Evolutionary conservation across 1,139 yeast genomes (phyloP).

Genomic region (Sporopachydermia cereana): DNA sequence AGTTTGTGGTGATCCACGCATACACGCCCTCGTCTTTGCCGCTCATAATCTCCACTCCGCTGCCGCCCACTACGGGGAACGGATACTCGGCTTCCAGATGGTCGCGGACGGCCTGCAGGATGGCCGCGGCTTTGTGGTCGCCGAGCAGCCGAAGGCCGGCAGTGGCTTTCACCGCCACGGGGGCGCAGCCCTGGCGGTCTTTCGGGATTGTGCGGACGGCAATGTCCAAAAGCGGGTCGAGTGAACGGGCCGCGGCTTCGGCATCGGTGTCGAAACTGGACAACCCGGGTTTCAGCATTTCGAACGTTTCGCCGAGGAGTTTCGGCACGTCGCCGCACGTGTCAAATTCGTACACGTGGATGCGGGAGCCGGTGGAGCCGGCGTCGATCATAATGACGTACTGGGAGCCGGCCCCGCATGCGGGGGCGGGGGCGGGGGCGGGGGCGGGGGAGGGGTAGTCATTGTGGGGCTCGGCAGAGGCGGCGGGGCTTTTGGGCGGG

Average conservation of each 20-base stretch:
- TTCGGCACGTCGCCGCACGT: constrained; percentile 74
- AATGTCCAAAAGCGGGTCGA: constrained; percentile 63
- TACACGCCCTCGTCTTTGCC: constrained; percentile 98
- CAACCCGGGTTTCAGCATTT: constrained; percentile 88
- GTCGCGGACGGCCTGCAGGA: constrained; percentile 60
- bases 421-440: neutral
- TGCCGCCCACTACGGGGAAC: constrained; percentile 76
- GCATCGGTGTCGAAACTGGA: constrained; percentile 77
- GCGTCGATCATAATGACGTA: constrained; percentile 92
- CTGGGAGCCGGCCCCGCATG: constrained; percentile 18
- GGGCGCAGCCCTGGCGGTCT: constrained; percentile 66
- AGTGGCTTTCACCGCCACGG: constrained; percentile 93
- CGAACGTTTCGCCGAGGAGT: constrained; percentile 65
- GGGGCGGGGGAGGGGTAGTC: neutral
- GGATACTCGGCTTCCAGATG: constrained; percentile 76
- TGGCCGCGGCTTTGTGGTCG: constrained; percentile 52
- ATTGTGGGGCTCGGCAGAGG: neutral
- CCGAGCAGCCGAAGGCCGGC: constrained; percentile 93
- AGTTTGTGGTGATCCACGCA: constrained; percentile 97
- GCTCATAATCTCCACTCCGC: constrained; percentile 86
- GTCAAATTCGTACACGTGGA: constrained; percentile 86
- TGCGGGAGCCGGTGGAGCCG: constrained; percentile 93
- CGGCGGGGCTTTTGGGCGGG: neutral
- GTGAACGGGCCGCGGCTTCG: constrained; percentile 73
- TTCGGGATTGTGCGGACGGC: constrained; percentile 74